phyloP scores from a whole-genome alignment of 805 yeast genomes.

The Groenewaldozyma salmanticensis region DNA sequence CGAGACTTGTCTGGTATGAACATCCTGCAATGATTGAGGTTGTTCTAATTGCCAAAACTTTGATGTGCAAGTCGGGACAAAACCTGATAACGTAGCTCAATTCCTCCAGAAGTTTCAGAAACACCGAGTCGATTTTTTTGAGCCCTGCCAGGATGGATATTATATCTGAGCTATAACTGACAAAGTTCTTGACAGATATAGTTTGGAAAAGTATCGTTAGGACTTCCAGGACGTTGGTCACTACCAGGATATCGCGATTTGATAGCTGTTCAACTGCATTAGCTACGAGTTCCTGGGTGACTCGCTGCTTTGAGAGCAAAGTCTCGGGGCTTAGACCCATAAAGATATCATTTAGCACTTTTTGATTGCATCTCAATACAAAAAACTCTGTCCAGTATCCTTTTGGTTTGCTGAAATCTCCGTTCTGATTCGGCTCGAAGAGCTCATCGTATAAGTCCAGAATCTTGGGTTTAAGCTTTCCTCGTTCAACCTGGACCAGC shows the following conservation, averaged over 20 bases:
- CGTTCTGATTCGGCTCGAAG: conserved; percentile 16
- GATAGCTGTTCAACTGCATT: conserved; percentile 17
- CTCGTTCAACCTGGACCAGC: conserved; percentile 19
- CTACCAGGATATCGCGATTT: conserved; percentile 10
- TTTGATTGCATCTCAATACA: conserved; percentile 15
- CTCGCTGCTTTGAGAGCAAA: conserved; percentile 6
- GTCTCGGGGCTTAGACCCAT: conserved; percentile 19
- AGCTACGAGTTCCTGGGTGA: conserved; percentile 18
- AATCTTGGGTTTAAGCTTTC: conserved; percentile 26
- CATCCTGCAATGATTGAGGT: conserved; percentile 23
- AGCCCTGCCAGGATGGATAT: conserved; percentile 29
- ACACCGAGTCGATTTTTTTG: conserved; percentile 23
- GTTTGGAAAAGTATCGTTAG: conserved; percentile 21
- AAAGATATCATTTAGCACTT: conserved; percentile 17
- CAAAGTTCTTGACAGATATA: conserved; percentile 20
- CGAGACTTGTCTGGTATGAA: conserved; percentile 26
- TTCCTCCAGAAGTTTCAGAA: conserved; percentile 22
- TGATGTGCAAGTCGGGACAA: conserved; percentile 11
- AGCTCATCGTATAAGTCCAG: conserved; percentile 25
- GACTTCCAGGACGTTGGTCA: conserved; percentile 18
- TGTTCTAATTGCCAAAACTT: conserved; percentile 23
- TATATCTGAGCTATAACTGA: conserved; percentile 22
- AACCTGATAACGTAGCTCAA: conserved; percentile 20
- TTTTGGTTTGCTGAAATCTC: conserved; percentile 12
- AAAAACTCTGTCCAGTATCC: conserved; percentile 17